These are phyloP conservation scores for Aquilaria malaccensis DNA, from an alignment of 345 rosid genomes.

Conservation along the genomic window DNA sequence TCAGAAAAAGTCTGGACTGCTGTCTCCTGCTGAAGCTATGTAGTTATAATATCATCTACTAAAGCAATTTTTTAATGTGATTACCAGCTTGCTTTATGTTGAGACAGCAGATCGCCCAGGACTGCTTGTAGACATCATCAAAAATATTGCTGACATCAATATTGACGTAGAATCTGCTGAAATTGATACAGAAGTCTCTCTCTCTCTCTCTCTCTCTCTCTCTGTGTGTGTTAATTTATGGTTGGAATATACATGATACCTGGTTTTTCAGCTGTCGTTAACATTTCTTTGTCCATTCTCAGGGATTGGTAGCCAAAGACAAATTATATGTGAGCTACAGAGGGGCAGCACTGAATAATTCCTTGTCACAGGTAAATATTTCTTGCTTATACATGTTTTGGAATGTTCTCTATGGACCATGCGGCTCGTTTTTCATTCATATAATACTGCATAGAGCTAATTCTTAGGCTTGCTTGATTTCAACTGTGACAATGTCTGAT, in stretches of 20 bases:
- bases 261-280: not conserved
- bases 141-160: conserved; percentile 72
- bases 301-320: conserved; percentile 96
- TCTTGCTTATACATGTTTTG: not conserved
- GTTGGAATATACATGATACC: too few relatives aligned
- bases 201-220: not conserved
- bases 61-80: conserved; percentile 8
- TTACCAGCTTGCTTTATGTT: conserved; percentile 64
- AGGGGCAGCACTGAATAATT: conserved; percentile 67
- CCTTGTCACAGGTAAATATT: conserved; percentile 62
- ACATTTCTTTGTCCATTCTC: conserved; percentile 5
- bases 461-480: too few relatives aligned
- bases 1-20: too few relatives aligned
- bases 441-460: too few relatives aligned
- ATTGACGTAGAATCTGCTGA: conserved; percentile 88
- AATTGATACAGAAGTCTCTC: conserved; percentile 80
- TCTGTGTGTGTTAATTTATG: not conserved
- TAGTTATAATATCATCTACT: not conserved
- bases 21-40: too few relatives aligned
- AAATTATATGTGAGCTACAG: conserved; percentile 93
- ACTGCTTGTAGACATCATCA: conserved; percentile 77
- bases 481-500: too few relatives aligned
- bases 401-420: not conserved
- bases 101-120: conserved; percentile 99
- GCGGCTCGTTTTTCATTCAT: not conserved